phyloP scores from a whole-genome alignment of 352 stramenopile genomes.

The Saprolegnia parasitica region DNA sequence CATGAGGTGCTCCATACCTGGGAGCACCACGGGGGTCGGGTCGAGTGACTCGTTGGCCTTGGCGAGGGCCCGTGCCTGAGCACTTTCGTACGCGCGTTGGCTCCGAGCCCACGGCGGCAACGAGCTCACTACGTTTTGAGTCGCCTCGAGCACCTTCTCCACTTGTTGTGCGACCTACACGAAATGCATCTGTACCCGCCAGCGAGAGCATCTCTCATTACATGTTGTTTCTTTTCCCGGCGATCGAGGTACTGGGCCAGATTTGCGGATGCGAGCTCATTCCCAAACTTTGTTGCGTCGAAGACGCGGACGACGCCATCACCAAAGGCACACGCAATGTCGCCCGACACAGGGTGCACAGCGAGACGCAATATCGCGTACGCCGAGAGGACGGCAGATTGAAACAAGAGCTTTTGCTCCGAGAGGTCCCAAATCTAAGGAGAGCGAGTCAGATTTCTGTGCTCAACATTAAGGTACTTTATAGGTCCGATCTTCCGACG shows the following conservation, averaged over 20 bases:
- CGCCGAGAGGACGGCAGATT: slow-evolving; percentile 70
- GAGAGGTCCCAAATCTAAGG: slow-evolving; percentile 72
- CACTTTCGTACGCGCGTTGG: slow-evolving; percentile 32
- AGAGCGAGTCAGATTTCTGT: background rate
- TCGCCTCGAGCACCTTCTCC: slow-evolving; percentile 38
- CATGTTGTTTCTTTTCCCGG: slow-evolving; percentile 36
- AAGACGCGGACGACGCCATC: slow-evolving; percentile 66
- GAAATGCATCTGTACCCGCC: background rate
- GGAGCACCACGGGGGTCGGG: background rate
- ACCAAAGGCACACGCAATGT: slow-evolving; percentile 62
- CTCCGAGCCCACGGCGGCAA: slow-evolving; percentile 59
- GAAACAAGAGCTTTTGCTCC: slow-evolving; percentile 55
- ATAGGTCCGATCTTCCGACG: slow-evolving; percentile 79
- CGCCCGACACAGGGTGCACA: slow-evolving; percentile 56
- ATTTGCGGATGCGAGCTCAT: slow-evolving; percentile 46
- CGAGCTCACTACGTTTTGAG: slow-evolving; percentile 63
- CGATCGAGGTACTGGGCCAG: slow-evolving; percentile 49
- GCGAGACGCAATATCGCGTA: slow-evolving; percentile 64
- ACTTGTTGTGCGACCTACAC: slow-evolving; percentile 35
- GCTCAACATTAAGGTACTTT: slow-evolving; percentile 41
- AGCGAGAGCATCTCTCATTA: slow-evolving; percentile 19
- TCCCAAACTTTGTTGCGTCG: slow-evolving; percentile 41
- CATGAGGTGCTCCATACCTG: slow-evolving; percentile 9
- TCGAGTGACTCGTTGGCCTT: background rate
- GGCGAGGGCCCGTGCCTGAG: background rate